Base-by-base conservation (phyloP, 2,329 filamentous ascomycete species). In the Rhynchosporium agropyri region DNA sequence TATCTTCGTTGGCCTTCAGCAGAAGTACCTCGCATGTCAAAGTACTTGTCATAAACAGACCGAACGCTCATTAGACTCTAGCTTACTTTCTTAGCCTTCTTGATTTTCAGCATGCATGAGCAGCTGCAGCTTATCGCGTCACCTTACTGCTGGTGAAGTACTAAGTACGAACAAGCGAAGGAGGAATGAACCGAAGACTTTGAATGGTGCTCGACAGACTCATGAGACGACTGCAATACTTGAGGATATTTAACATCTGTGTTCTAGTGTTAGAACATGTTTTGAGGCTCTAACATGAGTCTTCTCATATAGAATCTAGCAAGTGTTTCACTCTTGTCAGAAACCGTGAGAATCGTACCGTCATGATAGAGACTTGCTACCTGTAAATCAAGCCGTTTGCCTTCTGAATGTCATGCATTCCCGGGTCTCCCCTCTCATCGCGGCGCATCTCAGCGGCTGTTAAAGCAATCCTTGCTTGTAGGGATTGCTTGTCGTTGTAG, bases 21-120 rank as follows among this genome's bases (percentile, higher is more conserved):
- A 46, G 59, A 60, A 61, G 64, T 61, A 66, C 60, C 61, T 65
- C 60, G 58, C 61, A 65, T 63, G 42, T 56, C 60, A 59, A 36
- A 63, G 38, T 20, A 20, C 20, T 20, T 20, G 20, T 20, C 20
- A 20, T 20, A 20, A 20, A 20, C 40, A 42, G 40, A 42, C 40
- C 10, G 40, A 42, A 9, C 40, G 15, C 40, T 2, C 15, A 43
- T 43, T 20, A 20, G 8, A 13, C 42, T 43, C 13, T 2, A 15
- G 12, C 20, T 15, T n/a, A 15, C 42, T 43, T 15, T 28, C 29
- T 33, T 36, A 33, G 36, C 3, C 28, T 12, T 50, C 36, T 29
- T 50, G 9, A 12, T 50, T 54, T 58, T 50, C 48, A 50, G 58
- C 36, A 26, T 36, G 49, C 58, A 60, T 54, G 58, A 54, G 31